Evolutionary conservation across 371 early-diverging fungal species (phyloP).

Genomic region (Quaeritorhiza haematococci): DNA sequence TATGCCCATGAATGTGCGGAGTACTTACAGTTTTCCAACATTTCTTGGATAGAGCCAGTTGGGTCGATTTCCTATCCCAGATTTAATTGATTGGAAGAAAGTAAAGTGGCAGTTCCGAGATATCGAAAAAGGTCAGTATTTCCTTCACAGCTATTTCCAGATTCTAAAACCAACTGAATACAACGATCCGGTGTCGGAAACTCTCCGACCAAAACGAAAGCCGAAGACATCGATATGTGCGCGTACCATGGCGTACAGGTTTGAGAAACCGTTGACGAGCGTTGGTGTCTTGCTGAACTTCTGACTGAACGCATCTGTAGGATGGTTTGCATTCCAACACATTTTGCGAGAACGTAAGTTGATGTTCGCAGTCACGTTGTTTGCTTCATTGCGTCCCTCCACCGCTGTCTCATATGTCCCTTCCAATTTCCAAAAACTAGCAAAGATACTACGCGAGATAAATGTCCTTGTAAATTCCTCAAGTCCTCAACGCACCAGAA

Average conservation of each 20-base stretch:
- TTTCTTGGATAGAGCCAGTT: constrained; percentile 90
- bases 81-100: neutral
- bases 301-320: constrained; percentile 96
- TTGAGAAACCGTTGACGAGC: constrained; percentile 88
- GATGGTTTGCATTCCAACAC: no score
- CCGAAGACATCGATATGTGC: neutral
- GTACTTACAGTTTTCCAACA: constrained; percentile 78
- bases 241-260: constrained; percentile 91
- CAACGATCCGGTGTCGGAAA: neutral
- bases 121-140: no score
- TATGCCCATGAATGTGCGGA: neutral
- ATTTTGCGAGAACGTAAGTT: neutral
- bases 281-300: constrained; percentile 95
- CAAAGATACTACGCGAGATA: no score
- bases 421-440: no score
- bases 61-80: constrained; percentile 96
- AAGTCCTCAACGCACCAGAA: constrained; percentile 42
- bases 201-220: neutral
- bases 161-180: no score
- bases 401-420: no score
- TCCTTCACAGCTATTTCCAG: neutral
- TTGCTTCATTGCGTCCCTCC: no score
- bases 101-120: neutral
- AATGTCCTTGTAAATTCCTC: neutral
- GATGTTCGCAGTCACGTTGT: no score